Evolutionary conservation across 352 stramenopile genomes (phyloP), one percentile per base, ranked within the genome.

Genomic region (Pythium rishiriense): DNA sequence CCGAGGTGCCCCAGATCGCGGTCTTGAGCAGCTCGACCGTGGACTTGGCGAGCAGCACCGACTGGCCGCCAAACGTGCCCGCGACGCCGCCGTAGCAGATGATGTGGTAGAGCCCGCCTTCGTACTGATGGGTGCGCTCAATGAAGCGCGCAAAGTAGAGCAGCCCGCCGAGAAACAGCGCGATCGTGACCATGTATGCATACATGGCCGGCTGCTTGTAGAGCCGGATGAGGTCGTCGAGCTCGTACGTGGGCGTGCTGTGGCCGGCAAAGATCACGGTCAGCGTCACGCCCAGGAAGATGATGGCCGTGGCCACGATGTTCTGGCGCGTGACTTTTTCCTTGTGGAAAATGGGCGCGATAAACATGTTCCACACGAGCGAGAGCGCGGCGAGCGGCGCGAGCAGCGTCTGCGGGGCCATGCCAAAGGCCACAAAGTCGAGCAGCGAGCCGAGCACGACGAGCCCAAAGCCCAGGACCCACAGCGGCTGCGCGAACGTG

Each of bases 351-450:
- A 90, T 83, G 2, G 87, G 88, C 1, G 91, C 90, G 58, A 97
- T 93, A 41, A 97, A 85, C 73, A 97, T 93, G 69, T 97, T 97
- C 84, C 88, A 97, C 9, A 97, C 91, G 15, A 97, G 78, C 46
- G 85, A 95, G 21, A 97, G 72, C 24, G 91, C 88, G 5, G 90
- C 91, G 49, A 97, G 76, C 22, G 90, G 90, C 39, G 87, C 90
- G n/a, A 97, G 62, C 19, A 97, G 72, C 15, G 89, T 96, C 74
- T 96, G 87, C 12, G 91, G 90, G 2, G 91, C 91, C 83, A 97
- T 93, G 15, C 91, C 90, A 62, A 97, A 96, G 2, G 90, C 90
- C 10, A 97, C 79, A 68, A 97, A 97, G 75, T 97, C 91, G 17
- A 97, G 69, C 9, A 97, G 73, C 21, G 85, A 94, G 41, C 88